Evolutionary conservation across 176 grass and related monocot species (phyloP).

Genomic region (Bolboschoenus planiculmis): DNA sequence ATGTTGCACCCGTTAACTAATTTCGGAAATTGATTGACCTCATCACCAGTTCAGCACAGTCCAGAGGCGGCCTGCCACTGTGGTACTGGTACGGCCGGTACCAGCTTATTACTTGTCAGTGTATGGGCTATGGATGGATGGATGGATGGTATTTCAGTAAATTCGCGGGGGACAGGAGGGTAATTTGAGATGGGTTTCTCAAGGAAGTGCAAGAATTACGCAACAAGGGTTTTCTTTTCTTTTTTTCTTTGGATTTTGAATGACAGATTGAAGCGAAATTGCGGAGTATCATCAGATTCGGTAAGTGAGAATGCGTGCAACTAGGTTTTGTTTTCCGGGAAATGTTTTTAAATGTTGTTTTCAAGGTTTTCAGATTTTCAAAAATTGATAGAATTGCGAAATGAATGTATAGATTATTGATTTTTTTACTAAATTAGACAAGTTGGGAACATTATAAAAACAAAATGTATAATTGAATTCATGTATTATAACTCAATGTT

Average conservation of each 20-base stretch:
- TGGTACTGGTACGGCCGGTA: neutral
- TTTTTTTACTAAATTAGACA: no score
- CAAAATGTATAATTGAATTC: no score
- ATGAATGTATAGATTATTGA: no score
- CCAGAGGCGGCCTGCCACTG: no score
- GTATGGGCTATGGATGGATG: neutral
- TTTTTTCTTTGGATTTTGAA: neutral
- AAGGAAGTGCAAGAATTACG: neutral
- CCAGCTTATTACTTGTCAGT: neutral
- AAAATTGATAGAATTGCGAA: no score
- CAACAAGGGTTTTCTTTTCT: neutral
- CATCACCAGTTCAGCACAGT: no score
- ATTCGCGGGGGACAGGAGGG: neutral
- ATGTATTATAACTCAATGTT: no score
- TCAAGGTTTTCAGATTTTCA: no score
- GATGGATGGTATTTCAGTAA: neutral
- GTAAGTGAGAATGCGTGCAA: neutral
- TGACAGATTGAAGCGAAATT: neutral
- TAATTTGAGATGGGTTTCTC: neutral
- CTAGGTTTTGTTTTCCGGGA: no score
- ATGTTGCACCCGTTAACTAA: neutral
- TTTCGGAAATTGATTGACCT: neutral
- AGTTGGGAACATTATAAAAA: no score
- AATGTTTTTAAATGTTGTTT: no score
- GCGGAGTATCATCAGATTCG: neutral